Conservation (phyloP, 345 rosid species). For the Fremontodendron californicum region DNA sequence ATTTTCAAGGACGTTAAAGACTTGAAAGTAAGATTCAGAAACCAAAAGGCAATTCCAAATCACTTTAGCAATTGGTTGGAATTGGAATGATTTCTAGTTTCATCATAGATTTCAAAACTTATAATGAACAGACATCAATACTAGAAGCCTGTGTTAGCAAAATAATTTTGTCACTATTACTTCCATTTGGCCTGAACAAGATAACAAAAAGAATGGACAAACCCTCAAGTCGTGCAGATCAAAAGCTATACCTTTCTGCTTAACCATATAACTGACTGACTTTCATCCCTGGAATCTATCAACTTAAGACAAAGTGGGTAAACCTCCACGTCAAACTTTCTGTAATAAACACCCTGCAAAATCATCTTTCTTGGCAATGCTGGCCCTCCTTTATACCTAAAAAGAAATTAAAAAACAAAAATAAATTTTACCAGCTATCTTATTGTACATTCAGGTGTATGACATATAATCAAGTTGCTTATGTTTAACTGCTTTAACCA, state of each 20-base stretch:
- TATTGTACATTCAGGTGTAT: not conserved
- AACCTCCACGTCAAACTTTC: constrained; percentile 69
- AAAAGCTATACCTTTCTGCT: constrained; percentile 66
- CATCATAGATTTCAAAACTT: not conserved
- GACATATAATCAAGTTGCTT: not conserved
- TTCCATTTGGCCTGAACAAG: not conserved
- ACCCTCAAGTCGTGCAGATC: not conserved
- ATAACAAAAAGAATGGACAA: not conserved
- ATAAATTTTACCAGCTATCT: not conserved
- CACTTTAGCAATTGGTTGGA: not conserved
- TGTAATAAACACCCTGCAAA: constrained; percentile 46
- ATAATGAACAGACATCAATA: no score
- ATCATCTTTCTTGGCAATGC: constrained; percentile 79
- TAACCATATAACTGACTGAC: constrained; percentile 40
- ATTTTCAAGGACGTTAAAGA: not conserved
- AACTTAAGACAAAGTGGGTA: constrained; percentile 65
- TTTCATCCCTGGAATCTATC: constrained; percentile 65
- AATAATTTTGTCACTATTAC: not conserved
- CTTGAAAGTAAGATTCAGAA: not conserved
- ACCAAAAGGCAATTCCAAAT: not conserved
- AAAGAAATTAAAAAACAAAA: not conserved
- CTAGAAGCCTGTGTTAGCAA: not conserved
- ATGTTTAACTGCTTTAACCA: not conserved
- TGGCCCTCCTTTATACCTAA: constrained; percentile 92
- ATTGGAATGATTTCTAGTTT: not conserved